A percentile compares a stretch with the other conserved stretches of the same genome.
These are phyloP conservation scores for Westerdykella ornata DNA, from an alignment of 2,329 filamentous ascomycete genomes.

Conservation along the genomic window DNA sequence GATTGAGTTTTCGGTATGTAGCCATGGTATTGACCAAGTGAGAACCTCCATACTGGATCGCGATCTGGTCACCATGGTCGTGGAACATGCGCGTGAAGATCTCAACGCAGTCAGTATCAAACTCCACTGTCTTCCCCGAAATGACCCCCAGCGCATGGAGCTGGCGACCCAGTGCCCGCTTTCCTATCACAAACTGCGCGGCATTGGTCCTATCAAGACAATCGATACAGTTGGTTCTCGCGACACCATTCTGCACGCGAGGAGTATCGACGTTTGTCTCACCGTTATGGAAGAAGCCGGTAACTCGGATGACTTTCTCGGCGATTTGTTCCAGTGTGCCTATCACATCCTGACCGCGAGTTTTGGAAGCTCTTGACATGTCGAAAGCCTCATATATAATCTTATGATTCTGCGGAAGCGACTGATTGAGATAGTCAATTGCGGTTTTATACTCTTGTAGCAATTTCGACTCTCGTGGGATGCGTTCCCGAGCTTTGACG, in stretches of 20 bases:
- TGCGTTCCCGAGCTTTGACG: constrained; percentile 77
- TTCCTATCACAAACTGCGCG: constrained; percentile 95
- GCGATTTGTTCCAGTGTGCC: constrained; percentile 83
- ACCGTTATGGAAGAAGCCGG: constrained; percentile 93
- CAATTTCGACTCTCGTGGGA: constrained; percentile 84
- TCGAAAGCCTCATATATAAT: constrained; percentile 96
- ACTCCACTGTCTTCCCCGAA: constrained; percentile 69
- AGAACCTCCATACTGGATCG: constrained; percentile 93
- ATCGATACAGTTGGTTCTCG: constrained; percentile 95
- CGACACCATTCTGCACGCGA: constrained; percentile 81
- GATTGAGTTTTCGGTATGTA: constrained; percentile 97
- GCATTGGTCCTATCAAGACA: constrained; percentile 96
- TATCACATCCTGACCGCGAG: constrained; percentile 86
- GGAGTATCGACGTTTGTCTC: constrained; percentile 59
- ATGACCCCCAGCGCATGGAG: constrained; percentile 87
- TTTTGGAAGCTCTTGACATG: constrained; percentile 93
- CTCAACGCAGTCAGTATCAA: constrained; percentile 93
- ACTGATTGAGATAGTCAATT: constrained; percentile 89
- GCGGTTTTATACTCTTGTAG: constrained; percentile 80
- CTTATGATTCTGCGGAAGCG: constrained; percentile 72
- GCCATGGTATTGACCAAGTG: constrained; percentile 99
- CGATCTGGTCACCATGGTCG: constrained; percentile 95
- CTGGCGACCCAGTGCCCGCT: constrained; percentile 85
- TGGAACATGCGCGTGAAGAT: constrained; percentile 98
- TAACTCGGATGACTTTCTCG: constrained; percentile 75